phyloP scores from a whole-genome alignment of 257 asterid genomes.

The Petunia secreta region DNA sequence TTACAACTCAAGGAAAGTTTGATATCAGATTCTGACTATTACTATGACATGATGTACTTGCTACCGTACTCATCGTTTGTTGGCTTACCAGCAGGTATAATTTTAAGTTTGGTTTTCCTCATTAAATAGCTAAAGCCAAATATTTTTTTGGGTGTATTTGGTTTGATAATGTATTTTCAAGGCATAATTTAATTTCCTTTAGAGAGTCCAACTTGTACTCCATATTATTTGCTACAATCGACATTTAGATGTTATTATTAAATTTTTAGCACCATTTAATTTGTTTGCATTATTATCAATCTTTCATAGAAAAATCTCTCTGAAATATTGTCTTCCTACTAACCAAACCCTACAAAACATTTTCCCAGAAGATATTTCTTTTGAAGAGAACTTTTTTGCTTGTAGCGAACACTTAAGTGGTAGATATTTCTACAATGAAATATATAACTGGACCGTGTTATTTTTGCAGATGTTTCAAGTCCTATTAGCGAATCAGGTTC shows the following conservation, averaged over 20 bases:
- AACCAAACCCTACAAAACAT: neutral
- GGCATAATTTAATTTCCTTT: neutral
- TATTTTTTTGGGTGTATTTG: neutral
- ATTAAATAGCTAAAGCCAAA: neutral
- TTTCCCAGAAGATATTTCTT: neutral
- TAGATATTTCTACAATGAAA: neutral
- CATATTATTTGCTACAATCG: neutral
- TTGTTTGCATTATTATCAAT: neutral
- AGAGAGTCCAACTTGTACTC: neutral
- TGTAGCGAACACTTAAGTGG: neutral
- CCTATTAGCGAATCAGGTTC: constrained; percentile 55
- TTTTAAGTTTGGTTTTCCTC: neutral
- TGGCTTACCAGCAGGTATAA: constrained; percentile 53
- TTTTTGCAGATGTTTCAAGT: constrained; percentile 39
- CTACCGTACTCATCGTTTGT: constrained; percentile 66
- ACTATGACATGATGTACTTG: constrained; percentile 63
- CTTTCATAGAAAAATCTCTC: neutral
- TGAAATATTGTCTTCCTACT: neutral
- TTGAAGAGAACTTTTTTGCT: neutral
- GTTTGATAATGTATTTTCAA: neutral
- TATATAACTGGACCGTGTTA: neutral
- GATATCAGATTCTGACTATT: constrained; percentile 47
- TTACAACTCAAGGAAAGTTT: constrained; percentile 24
- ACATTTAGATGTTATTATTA: neutral
- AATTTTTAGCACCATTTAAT: neutral